Evolutionary conservation across 495 filamentous ascomycete species (phyloP).

Genomic region (Cryomyces minteri): DNA sequence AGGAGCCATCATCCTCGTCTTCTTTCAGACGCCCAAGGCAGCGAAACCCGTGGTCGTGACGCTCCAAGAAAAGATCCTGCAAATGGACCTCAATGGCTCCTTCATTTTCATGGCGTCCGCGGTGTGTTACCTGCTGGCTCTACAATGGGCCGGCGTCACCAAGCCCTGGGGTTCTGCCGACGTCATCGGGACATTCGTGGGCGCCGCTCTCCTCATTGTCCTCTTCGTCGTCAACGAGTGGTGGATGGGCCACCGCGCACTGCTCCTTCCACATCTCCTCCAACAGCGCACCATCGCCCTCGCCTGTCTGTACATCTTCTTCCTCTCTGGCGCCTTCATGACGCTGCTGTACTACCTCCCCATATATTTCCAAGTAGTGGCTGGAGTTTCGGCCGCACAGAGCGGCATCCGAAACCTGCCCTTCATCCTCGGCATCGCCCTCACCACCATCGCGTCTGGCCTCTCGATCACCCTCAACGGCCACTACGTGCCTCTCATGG

Average conservation of each 20-base stretch:
- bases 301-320: conserved; percentile 6
- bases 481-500: conserved; percentile 1
- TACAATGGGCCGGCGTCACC: conserved; percentile 14
- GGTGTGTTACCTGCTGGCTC: conserved; percentile 9
- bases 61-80: conserved; percentile 12
- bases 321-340: conserved; percentile 7
- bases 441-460: neutral
- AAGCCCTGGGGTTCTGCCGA: conserved; percentile 14
- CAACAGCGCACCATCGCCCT: conserved; percentile 1
- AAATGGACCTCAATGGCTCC: conserved; percentile 11
- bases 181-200: conserved; percentile 29
- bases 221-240: conserved; percentile 6
- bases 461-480: conserved; percentile 2
- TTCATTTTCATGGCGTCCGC: conserved; percentile 8
- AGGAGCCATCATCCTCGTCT: conserved; percentile 22
- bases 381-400: conserved; percentile 2
- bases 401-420: conserved; percentile 12
- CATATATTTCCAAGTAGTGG: conserved; percentile 16
- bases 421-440: conserved; percentile 2
- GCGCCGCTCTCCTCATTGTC: conserved; percentile 11
- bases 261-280: conserved; percentile 9
- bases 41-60: conserved; percentile 13
- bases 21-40: conserved; percentile 19
- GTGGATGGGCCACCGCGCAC: conserved; percentile 6
- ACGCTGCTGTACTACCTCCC: conserved; percentile 13